phyloP scores from a whole-genome alignment of 164 flowering plant species.

The Dillenia turbinata region DNA sequence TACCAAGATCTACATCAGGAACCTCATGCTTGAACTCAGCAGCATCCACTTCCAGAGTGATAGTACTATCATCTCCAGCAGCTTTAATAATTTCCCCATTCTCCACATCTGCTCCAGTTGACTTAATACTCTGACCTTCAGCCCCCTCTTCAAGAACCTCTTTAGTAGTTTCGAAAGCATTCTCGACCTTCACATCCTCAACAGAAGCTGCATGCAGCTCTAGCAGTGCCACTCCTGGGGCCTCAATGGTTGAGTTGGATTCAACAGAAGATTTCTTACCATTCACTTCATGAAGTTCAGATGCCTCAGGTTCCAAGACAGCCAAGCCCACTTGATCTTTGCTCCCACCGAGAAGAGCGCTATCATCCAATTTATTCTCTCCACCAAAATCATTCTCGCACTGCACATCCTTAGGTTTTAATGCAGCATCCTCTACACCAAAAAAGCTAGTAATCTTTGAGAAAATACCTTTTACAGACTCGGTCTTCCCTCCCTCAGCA shows the following conservation, averaged over 20 bases:
- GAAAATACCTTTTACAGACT: too few relatives aligned
- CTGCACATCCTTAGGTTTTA: too few relatives aligned
- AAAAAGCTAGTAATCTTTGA: too few relatives aligned
- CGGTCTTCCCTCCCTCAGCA: too few relatives aligned
- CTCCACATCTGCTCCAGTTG: constrained; percentile 12
- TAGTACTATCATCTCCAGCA: too few relatives aligned
- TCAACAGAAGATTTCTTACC: constrained; percentile 27
- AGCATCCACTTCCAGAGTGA: too few relatives aligned
- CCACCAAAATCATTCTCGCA: too few relatives aligned
- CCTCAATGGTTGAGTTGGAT: constrained; percentile 11
- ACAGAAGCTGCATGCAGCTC: constrained; percentile 19
- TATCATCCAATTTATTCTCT: neutral
- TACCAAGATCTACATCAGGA: too few relatives aligned
- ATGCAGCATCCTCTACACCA: too few relatives aligned
- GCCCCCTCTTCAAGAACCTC: constrained; percentile 10
- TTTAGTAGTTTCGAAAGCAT: constrained; percentile 16
- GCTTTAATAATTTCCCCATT: neutral
- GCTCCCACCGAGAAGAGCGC: constrained; percentile 7
- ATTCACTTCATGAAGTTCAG: constrained; percentile 6
- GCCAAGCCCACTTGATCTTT: constrained; percentile 7
- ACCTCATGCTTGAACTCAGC: too few relatives aligned
- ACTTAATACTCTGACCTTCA: constrained; percentile 19
- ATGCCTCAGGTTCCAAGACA: constrained; percentile 13
- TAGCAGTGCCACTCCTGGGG: constrained; percentile 10
- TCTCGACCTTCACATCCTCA: constrained; percentile 22